A percentile compares a stretch with the other conserved stretches of the same genome.
Conservation (phyloP, 2,329 filamentous ascomycete species). For the Penicillium sp. region DNA sequence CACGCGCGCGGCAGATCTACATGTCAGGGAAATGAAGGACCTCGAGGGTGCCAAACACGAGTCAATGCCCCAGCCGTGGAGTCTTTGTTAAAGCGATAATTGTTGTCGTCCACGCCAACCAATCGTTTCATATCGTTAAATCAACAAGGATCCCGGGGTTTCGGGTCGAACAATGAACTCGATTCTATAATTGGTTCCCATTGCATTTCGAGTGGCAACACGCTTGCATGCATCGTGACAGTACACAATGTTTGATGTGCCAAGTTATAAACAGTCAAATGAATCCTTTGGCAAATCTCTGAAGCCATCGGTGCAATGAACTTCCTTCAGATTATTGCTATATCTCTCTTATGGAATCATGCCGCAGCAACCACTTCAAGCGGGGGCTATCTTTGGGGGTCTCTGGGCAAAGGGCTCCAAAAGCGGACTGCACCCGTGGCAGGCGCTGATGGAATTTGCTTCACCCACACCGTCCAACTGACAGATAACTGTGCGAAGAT, state of each 20-base stretch:
- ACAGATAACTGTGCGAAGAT: constrained; percentile 42
- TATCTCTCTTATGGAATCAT: background rate
- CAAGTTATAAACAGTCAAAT: background rate
- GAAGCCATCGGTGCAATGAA: background rate
- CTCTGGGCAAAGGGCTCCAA: background rate
- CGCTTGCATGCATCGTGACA: background rate
- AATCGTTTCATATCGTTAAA: background rate
- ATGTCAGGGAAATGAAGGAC: background rate
- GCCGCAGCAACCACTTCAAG: background rate
- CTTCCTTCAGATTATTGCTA: background rate
- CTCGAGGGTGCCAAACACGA: background rate
- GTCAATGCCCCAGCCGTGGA: background rate
- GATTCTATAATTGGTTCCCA: background rate
- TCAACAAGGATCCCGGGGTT: background rate
- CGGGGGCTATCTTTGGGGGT: background rate
- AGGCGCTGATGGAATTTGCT: constrained; percentile 41
- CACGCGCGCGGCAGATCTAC: background rate
- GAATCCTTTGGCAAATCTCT: background rate
- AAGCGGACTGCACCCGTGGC: constrained; percentile 1
- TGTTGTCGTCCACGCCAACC: too few relatives aligned
- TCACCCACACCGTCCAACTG: constrained; percentile 34
- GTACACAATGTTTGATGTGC: background rate
- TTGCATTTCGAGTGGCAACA: background rate
- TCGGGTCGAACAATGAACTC: constrained; percentile 4
- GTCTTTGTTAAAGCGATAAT: background rate